These are phyloP conservation scores for Penicillium diatomitis DNA, from an alignment of 495 filamentous ascomycete genomes.

Conservation along the genomic window DNA sequence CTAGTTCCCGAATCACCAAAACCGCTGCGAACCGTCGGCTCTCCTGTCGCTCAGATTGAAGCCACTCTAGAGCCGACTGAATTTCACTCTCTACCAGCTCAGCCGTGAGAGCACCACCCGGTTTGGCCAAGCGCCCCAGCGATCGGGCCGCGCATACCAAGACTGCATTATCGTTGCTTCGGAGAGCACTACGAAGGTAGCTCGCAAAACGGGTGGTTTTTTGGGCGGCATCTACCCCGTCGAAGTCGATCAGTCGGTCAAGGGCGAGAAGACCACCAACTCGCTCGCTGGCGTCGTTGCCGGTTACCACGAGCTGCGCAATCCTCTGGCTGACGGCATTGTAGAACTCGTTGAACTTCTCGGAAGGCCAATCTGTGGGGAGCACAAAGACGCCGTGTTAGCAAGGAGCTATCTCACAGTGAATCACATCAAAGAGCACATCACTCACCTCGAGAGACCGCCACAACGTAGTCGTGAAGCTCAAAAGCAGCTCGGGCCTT, in stretches of 20 bases:
- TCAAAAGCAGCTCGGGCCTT: slow-evolving; percentile 43
- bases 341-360: slow-evolving; percentile 72
- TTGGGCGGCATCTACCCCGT: slow-evolving; percentile 84
- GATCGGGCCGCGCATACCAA: slow-evolving; percentile 83
- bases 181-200: slow-evolving; percentile 76
- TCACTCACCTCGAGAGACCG: slow-evolving; percentile 39
- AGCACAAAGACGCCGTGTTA: neutral
- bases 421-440: neutral
- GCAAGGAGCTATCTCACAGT: neutral
- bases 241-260: slow-evolving; percentile 87
- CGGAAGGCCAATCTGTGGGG: slow-evolving; percentile 58
- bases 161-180: slow-evolving; percentile 78
- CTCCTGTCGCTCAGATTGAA: slow-evolving; percentile 91
- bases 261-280: slow-evolving; percentile 88
- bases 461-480: slow-evolving; percentile 41
- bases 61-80: slow-evolving; percentile 86
- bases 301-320: slow-evolving; percentile 62
- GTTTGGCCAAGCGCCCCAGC: slow-evolving; percentile 79
- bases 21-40: slow-evolving; percentile 86
- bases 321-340: slow-evolving; percentile 68
- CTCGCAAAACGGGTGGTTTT: slow-evolving; percentile 91
- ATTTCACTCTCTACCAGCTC: slow-evolving; percentile 96
- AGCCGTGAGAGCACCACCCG: slow-evolving; percentile 87
- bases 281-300: slow-evolving; percentile 75
- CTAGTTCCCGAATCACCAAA: slow-evolving; percentile 79